Evolutionary conservation across 2,329 filamentous ascomycete species (phyloP).

Genomic region (Didymellaceae sp.): DNA sequence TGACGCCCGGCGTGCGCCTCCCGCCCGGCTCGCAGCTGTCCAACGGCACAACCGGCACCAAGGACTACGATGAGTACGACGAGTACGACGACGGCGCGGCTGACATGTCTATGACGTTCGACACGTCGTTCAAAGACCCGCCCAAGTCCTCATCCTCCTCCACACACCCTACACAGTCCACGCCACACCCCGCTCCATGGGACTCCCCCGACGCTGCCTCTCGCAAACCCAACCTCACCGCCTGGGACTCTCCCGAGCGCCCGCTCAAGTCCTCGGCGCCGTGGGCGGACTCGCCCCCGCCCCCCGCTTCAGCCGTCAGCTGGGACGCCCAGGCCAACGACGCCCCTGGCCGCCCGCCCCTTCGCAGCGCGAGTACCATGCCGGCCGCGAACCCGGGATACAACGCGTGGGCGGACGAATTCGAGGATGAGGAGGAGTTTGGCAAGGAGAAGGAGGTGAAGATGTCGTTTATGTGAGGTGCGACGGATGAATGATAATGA

Average conservation of each 20-base stretch:
- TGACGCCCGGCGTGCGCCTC: constrained; percentile 8
- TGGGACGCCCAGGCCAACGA: constrained; percentile 20
- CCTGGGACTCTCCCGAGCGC: not conserved
- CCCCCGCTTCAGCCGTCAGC: not conserved
- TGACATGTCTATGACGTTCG: constrained; percentile 54
- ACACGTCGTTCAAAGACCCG: constrained; percentile 44
- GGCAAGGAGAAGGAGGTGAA: constrained; percentile 55
- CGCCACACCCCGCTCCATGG: constrained; percentile 2
- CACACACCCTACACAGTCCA: constrained; percentile 6
- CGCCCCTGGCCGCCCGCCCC: constrained; percentile 36
- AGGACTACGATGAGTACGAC: constrained; percentile 41
- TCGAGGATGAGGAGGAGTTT: constrained; percentile 51
- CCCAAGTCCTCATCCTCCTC: constrained; percentile 11
- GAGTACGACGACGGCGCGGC: constrained; percentile 33
- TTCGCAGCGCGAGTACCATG: constrained; percentile 41
- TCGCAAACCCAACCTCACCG: not conserved
- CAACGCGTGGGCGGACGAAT: constrained; percentile 58
- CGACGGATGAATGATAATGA: not conserved
- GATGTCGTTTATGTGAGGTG: constrained; percentile 54
- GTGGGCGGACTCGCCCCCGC: not conserved
- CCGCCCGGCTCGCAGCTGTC: constrained; percentile 20
- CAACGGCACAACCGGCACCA: constrained; percentile 23
- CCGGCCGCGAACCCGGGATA: constrained; percentile 37
- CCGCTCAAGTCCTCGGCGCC: not conserved
- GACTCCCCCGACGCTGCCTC: not conserved